A percentile compares a stretch with the other conserved stretches of the same genome.
phyloP scores from a whole-genome alignment of 352 stramenopile genomes.

The Phytophthora sojae region DNA sequence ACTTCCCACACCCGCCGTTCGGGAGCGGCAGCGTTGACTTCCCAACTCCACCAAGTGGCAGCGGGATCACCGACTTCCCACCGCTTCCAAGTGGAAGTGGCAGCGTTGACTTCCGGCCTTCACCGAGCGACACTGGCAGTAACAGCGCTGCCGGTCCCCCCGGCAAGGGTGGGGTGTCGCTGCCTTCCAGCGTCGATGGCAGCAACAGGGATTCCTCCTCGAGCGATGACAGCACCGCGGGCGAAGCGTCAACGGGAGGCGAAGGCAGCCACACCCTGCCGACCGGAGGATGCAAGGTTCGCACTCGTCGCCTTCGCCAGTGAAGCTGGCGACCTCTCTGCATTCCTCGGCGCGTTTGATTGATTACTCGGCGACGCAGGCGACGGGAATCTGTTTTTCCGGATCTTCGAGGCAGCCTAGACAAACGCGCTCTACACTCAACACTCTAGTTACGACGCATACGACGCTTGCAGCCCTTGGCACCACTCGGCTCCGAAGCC shows the following conservation, averaged over 20 bases:
- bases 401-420: too few relatives aligned
- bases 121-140: slow-evolving; percentile 6
- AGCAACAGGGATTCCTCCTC: slow-evolving; percentile 8
- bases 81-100: neutral
- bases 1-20: neutral
- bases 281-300: slow-evolving; percentile 24
- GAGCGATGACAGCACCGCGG: slow-evolving; percentile 1
- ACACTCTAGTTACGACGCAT: slow-evolving; percentile 7
- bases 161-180: neutral
- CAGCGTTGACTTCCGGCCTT: slow-evolving; percentile 3
- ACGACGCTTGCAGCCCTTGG: slow-evolving; percentile 33
- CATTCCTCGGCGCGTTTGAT: neutral
- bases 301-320: slow-evolving; percentile 26
- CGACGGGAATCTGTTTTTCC: too few relatives aligned
- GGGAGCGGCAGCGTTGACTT: slow-evolving; percentile 1
- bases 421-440: slow-evolving; percentile 3
- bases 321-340: neutral
- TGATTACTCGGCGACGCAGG: too few relatives aligned
- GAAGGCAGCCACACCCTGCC: neutral
- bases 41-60: neutral
- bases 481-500: too few relatives aligned
- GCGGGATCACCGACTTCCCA: slow-evolving; percentile 2
- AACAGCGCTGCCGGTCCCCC: neutral
- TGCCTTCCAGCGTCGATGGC: slow-evolving; percentile 3
- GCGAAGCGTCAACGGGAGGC: slow-evolving; percentile 1